These are phyloP conservation scores for Selaginella moellendorffii DNA, from an alignment of 75 land plant genomes.

Conservation along the genomic window DNA sequence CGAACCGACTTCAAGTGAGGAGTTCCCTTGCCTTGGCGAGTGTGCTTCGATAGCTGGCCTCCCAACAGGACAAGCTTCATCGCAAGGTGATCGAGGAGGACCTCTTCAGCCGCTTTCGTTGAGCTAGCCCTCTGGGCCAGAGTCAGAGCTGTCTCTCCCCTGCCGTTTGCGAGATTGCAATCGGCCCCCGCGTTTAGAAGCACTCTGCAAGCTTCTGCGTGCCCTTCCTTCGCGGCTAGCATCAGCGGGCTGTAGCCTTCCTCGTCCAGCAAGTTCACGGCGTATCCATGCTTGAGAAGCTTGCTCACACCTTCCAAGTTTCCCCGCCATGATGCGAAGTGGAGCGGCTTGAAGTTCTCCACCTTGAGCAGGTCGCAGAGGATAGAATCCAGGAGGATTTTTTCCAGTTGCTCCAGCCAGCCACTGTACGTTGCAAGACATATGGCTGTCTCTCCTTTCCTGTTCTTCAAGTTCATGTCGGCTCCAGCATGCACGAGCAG, in stretches of 20 bases:
- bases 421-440: conserved; percentile 19
- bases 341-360: conserved; percentile 49
- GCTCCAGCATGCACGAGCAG: conserved; percentile 71
- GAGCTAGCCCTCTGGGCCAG: conserved; percentile 34
- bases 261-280: conserved; percentile 42
- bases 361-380: conserved; percentile 33
- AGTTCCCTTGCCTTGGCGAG: conserved; percentile 51
- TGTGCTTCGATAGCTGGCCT: conserved; percentile 42
- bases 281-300: conserved; percentile 39
- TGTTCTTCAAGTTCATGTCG: conserved; percentile 41
- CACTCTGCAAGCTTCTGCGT: conserved; percentile 38
- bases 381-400: conserved; percentile 54
- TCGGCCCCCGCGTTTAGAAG: conserved; percentile 40
- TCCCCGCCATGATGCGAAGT: conserved; percentile 63
- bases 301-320: conserved; percentile 33
- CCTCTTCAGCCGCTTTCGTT: conserved; percentile 24
- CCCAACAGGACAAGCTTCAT: conserved; percentile 45
- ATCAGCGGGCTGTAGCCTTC: conserved; percentile 72
- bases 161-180: conserved; percentile 25
- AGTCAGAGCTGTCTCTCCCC: conserved; percentile 67
- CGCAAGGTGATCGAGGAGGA: conserved; percentile 52
- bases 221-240: conserved; percentile 70
- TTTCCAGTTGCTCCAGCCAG: conserved; percentile 41
- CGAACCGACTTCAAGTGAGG: conserved; percentile 52
- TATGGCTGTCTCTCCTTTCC: conserved; percentile 45